Base-by-base conservation (phyloP, 1,284 basidiomycete genomes). In the Boletellus dicymbophilus region DNA sequence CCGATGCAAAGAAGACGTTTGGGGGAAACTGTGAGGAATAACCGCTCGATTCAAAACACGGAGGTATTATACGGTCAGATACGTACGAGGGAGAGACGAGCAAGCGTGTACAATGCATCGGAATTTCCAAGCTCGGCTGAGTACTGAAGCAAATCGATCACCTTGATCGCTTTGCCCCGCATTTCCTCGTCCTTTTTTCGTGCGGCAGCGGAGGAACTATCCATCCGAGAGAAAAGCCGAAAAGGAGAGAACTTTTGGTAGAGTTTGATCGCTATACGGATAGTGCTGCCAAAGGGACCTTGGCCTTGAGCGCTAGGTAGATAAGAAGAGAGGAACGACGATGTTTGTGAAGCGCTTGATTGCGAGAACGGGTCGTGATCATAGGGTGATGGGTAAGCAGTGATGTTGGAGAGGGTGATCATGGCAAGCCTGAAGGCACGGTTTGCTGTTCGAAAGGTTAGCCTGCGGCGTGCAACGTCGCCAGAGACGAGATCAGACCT, bases 121-220 rank as follows among this genome's bases (percentile, higher is more conserved):
- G 67, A 70, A 63, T 91, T 85, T 4, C 93, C 94, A 37, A 88
- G 70, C 49, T 88, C 86, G 10, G 85, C 82, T 0, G 93, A 90
- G 65, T 90, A 84, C 45, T 88, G 81, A 26, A 95, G 68, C 13
- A 95, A 66, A 59, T 88, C 85, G 13, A 92, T 62, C 30, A 92
- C 83, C 61, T 89, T 90, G 58, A 90, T 83, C 3, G 86, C 83
- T 59, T 84, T 87, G 4, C 78, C 74, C 16, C 70, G 74, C 55
- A 79, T 62, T 51, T 90, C 87, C 37, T 86, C 84, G 21, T 82
- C 82, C 63, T 74, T 80, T 65, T 72, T 76, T 57, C 73, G 76
- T 21, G 75, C 72, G 4, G 71, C 71, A 6, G 73, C 66, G 5
- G 74, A 54, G 0, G 69, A 65, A 38, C 78, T 76, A 55, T 75